Evolutionary conservation across 495 filamentous ascomycete genomes (phyloP).

Genomic region (Lichenothelia convexa): DNA sequence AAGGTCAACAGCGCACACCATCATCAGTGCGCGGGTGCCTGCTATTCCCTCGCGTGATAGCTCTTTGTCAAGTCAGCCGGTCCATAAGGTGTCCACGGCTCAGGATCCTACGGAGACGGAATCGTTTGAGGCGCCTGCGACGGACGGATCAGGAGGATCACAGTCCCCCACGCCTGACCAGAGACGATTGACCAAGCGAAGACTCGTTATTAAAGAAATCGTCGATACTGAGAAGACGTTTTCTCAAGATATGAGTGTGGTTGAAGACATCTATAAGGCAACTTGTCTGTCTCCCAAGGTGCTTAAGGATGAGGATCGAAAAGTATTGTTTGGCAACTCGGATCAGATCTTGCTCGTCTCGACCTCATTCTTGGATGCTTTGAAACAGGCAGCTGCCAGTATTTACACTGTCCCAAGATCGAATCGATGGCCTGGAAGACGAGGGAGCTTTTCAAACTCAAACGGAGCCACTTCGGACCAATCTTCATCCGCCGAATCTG

Average conservation of each 20-base stretch:
- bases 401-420: constrained; percentile 50
- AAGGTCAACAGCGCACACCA: too few relatives aligned
- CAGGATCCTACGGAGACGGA: too few relatives aligned
- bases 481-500: constrained; percentile 5
- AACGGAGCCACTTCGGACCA: constrained; percentile 25
- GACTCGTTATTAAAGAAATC: constrained; percentile 71
- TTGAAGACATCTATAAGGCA: constrained; percentile 93
- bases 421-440: constrained; percentile 37
- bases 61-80: too few relatives aligned
- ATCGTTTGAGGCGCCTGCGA: too few relatives aligned
- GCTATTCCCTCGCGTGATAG: too few relatives aligned
- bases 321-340: constrained; percentile 75
- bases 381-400: constrained; percentile 56
- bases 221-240: constrained; percentile 81
- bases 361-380: constrained; percentile 50
- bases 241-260: constrained; percentile 82
- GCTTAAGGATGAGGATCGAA: constrained; percentile 67
- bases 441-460: constrained; percentile 29
- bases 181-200: constrained; percentile 42
- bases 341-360: constrained; percentile 75
- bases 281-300: constrained; percentile 67
- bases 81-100: too few relatives aligned
- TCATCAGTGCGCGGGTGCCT: too few relatives aligned
- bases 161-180: constrained; percentile 24
- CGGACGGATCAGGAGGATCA: constrained; percentile 11